Base-by-base conservation (phyloP, 1,284 basidiomycete genomes). In the Thecaphora thlaspeos region DNA sequence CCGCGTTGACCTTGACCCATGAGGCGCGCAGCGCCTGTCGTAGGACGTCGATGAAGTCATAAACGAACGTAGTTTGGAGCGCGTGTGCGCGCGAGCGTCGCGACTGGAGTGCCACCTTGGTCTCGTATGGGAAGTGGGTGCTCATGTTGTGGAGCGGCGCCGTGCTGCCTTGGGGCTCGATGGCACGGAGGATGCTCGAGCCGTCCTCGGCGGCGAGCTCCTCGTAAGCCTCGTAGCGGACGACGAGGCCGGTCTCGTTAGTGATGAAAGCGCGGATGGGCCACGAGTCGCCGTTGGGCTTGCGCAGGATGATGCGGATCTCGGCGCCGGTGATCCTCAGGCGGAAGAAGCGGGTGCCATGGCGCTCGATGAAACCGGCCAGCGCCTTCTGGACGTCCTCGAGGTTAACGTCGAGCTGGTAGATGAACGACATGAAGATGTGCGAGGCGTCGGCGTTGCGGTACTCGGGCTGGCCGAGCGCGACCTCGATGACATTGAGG, bases 81-180 rank as follows among this genome's bases (percentile, higher is more conserved):
- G 95, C 86, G 80, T 98, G 95, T n/a, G 95, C 95, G 77, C 97
- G 93, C 82, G 96, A 97, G 71, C 95, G 91, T 79, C 95, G 93
- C 51, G 94, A 93, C 80, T 99, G 95, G 48, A 98, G 83, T n/a
- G 92, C 96, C 79, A 96, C 93, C 81, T 96, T 98, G 56, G 94
- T 97, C 17, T 93, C 86, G 81, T 98, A 97, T 0, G 91, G 84
- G 46, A 60, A 62, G 46, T 67, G 61, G 23, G 71, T 62, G 42
- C 68, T 69, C 51, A 64, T 64, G 26, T 48, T 57, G 53, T 73
- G 69, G 61, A 71, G 64, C 22, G 61, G 49, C 26, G 71, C 70
- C 28, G 61, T 53, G 48, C 62, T 57, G 38, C 66, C 63, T 24
- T 50, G 30, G 17, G 52, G 55, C 40, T 55, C 54, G 49, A 73